Conservation (phyloP, 2,329 filamentous ascomycete genomes). For the Akanthomyces uredinophilus region DNA sequence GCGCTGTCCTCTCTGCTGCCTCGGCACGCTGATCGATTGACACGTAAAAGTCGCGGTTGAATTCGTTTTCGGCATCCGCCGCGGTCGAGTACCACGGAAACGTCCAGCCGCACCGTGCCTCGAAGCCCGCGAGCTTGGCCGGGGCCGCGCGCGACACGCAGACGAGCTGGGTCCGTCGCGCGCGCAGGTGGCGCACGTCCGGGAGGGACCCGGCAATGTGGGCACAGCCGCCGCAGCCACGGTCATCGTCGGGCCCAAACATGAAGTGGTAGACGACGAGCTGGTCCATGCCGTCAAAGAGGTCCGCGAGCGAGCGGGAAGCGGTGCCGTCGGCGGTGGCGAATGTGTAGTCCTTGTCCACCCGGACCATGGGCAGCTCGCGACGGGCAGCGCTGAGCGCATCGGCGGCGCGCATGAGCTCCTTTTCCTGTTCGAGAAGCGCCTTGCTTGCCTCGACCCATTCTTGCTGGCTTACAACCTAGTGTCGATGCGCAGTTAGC, state of each 20-base stretch:
- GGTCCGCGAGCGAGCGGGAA: constrained; percentile 22
- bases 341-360: constrained; percentile 33
- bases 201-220: constrained; percentile 36
- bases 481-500: constrained; percentile 5
- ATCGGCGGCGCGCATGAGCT: constrained; percentile 25
- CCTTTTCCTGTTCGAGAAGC: constrained; percentile 32
- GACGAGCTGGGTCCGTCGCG: constrained; percentile 34
- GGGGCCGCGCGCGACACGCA: constrained; percentile 35
- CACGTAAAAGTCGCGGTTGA: constrained; percentile 37
- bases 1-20: constrained; percentile 19
- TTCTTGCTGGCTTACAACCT: constrained; percentile 30
- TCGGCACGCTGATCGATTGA: constrained; percentile 23
- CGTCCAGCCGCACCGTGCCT: constrained; percentile 34
- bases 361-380: constrained; percentile 35
- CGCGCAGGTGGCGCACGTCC: constrained; percentile 31
- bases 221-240: constrained; percentile 35
- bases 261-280: constrained; percentile 44
- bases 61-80: constrained; percentile 25
- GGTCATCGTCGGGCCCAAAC: constrained; percentile 31
- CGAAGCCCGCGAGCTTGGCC: constrained; percentile 32
- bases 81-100: constrained; percentile 36
- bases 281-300: constrained; percentile 31
- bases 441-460: constrained; percentile 31
- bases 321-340: constrained; percentile 24
- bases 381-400: constrained; percentile 27